Evolutionary conservation across 371 early-diverging fungal genomes (phyloP), one percentile per base, ranked within the genome.

Genomic region (Umbelopsis sp.): DNA sequence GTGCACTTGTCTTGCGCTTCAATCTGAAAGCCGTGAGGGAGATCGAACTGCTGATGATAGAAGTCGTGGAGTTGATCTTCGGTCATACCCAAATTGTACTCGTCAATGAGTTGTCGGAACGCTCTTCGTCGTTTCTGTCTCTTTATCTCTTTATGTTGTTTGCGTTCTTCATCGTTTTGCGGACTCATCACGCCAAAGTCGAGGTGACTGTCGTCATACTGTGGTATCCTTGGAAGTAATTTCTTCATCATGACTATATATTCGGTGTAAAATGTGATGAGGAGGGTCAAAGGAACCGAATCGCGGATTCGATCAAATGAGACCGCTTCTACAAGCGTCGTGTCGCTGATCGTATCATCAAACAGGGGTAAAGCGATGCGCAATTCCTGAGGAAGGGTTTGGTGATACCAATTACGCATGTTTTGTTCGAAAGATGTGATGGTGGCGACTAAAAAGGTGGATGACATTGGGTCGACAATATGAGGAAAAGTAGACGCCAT

Each of bases 321-420:
- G 3, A 57, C 57, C 18, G 57, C 57, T 35, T 57, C 57, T 1
- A 57, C 16, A 8, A 57, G 29, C 16, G 37, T 35, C 3, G 57
- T 70, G 14, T 65, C 53, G 8, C 52, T 44, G 0, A 78, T 57
- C 1, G 51, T 18, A 4, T 74, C 73, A 18, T 82, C 79, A 72
- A 80, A 82, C 0, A 80, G 44, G 1, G 75, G 79, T 16, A 77
- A 12, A 0, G 73, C 65, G 0, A 82, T 67, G 11, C 71, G 73
- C 20, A 66, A 76, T 4, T 72, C 68, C 0, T 63, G 22, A 0
- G 78, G 79, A 0, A 80, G 24, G 1, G 64, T 35, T 14, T 68
- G 20, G 4, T 70, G 50, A 44, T 82, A 82, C 80, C 82, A 82
- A 37, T 70, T 53, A 3, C 77, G 69, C 70, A 80, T 73, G 0